Conservation (phyloP, 306 rosid species). For the Delonix regia region DNA sequence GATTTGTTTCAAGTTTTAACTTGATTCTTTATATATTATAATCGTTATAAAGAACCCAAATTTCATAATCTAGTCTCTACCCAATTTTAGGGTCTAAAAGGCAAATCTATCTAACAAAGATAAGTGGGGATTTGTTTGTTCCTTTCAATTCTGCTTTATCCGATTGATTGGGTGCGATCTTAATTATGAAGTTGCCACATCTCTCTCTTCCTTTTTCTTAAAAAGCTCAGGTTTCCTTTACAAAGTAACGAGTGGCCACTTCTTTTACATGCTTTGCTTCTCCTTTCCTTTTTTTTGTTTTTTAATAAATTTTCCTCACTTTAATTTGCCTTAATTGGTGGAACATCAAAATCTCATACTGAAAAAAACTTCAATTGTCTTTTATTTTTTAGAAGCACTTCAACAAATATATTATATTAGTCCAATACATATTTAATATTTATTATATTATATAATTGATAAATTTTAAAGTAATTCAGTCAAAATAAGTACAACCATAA, state of each 20-base stretch:
- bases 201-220: neutral
- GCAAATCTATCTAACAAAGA: neutral
- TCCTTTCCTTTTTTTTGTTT: neutral
- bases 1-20: neutral
- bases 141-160: neutral
- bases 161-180: neutral
- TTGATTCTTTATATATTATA: neutral
- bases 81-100: neutral
- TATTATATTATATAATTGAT: neutral
- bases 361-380: neutral
- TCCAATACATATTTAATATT: neutral
- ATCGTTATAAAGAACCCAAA: too few relatives aligned
- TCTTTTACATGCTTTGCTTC: slow-evolving; percentile 9
- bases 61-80: neutral
- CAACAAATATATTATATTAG: neutral
- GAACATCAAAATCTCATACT: neutral
- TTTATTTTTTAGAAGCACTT: neutral
- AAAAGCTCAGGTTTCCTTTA: neutral
- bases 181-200: neutral
- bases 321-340: slow-evolving; percentile 37
- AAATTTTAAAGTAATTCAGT: neutral
- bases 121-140: neutral
- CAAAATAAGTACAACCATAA: neutral
- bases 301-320: neutral
- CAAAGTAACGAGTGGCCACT: slow-evolving; percentile 27